Base-by-base conservation (phyloP, 2,329 filamentous ascomycete genomes). In the Colletotrichum tamarilloi region DNA sequence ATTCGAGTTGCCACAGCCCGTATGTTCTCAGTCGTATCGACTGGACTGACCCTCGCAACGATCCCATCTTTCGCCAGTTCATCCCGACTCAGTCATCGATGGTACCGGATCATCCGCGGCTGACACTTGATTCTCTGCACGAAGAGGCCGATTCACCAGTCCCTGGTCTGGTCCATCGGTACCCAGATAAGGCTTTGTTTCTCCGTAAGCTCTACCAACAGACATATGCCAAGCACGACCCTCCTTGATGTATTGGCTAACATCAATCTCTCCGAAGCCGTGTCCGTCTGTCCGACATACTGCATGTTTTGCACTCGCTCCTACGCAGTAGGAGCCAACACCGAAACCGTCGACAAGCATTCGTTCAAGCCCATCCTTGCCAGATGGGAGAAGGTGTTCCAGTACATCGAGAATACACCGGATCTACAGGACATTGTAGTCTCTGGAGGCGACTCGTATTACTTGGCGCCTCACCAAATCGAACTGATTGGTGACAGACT, bases 301-400 rank as follows among this genome's bases (percentile, higher is more conserved):
- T 92, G 91, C 80, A 83, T 85, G 63, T 92, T 87, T 77, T 92
- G 91, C 80, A 92, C 90, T 1, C 86, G 90, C 12, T 89, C 89
- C 0, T 90, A 90, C 74, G 86, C 86, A 0, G 86, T 92, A 3
- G 91, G 91, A 0, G 85, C 81, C 12, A 81, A 88, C 70, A 92
- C 90, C 1, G 84, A 86, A 11, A 83, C 84, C 0, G 85, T 91
- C 3, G 82, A 82, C 28, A 90, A 86, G 76, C 77, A 77, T 66
- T 80, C 81, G 2, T 80, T 85, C 67, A 85, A 84, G 72, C 84
- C 85, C 0, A 79, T 78, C 1, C 77, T 76, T 9, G 76, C 76
- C 63, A 84, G 87, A n/a, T 91, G 90, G 87, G 84, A 91, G n/a
- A 78, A 82, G 2, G 85, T 87, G n/a, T 87, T 92, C 67, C 78